Conservation (phyloP, 495 filamentous ascomycete species). For the Trichoderma orchidacearum region DNA sequence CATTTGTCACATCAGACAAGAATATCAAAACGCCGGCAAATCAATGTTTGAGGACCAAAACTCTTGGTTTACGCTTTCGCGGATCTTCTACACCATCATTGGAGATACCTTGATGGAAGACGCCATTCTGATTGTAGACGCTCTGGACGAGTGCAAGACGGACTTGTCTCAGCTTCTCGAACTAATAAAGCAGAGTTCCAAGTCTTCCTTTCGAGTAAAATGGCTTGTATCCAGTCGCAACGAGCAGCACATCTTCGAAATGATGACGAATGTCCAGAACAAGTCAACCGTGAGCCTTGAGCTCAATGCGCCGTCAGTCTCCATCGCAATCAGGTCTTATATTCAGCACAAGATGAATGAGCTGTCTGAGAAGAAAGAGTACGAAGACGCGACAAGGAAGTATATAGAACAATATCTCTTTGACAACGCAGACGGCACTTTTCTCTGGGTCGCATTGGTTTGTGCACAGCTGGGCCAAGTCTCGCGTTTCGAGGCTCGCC, state of each 20-base stretch:
- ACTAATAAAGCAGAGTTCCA: conserved; percentile 9
- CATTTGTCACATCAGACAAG: conserved; percentile 13
- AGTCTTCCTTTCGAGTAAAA: background rate
- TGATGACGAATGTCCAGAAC: background rate
- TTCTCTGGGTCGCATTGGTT: conserved; percentile 18
- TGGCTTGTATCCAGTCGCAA: background rate
- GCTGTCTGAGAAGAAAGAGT: background rate
- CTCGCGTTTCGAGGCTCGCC: background rate
- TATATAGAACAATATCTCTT: conserved; percentile 5
- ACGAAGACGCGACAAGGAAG: background rate
- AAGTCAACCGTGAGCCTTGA: background rate
- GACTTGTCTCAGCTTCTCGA: conserved; percentile 12
- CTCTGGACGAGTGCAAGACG: conserved; percentile 28
- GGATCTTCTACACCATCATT: conserved; percentile 19
- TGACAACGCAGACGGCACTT: conserved; percentile 12
- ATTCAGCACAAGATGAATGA: background rate
- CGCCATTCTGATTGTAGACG: conserved; percentile 17
- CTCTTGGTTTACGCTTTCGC: conserved; percentile 14
- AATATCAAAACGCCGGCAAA: conserved; percentile 13
- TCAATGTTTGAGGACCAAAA: conserved; percentile 18
- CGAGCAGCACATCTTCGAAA: background rate
- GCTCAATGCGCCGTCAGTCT: background rate
- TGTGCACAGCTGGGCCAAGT: background rate
- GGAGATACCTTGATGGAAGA: conserved; percentile 9
- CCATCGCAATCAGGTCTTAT: background rate